phyloP scores from a whole-genome alignment of 2,329 filamentous ascomycete genomes.

The Rachicladosporium sp. region DNA sequence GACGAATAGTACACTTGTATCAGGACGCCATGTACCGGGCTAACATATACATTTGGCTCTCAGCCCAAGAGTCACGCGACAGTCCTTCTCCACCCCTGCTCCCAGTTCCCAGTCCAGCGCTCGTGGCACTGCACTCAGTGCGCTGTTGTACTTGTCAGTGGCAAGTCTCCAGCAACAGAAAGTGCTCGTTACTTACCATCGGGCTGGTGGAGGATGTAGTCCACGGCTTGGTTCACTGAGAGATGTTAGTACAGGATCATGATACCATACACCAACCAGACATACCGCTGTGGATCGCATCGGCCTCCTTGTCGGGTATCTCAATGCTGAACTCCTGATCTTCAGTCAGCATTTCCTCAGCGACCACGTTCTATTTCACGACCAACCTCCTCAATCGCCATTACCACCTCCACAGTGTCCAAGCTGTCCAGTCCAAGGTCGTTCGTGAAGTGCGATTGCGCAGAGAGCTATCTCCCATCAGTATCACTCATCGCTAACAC shows the following conservation, averaged over 20 bases:
- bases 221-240: conserved; percentile 81
- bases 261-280: neutral
- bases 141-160: conserved; percentile 15
- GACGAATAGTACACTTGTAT: conserved; percentile 21
- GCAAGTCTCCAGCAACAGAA: too few relatives aligned
- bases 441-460: conserved; percentile 82
- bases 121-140: conserved; percentile 15
- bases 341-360: too few relatives aligned
- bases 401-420: conserved; percentile 98
- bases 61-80: too few relatives aligned
- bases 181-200: conserved; percentile 53
- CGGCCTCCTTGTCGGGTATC: conserved; percentile 95
- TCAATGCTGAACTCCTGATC: conserved; percentile 73
- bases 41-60: conserved; percentile 18
- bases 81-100: too few relatives aligned
- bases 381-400: conserved; percentile 99
- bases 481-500: conserved; percentile 14
- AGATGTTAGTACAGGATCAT: conserved; percentile 1
- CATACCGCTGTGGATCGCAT: conserved; percentile 86
- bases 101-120: neutral
- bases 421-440: conserved; percentile 94
- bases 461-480: conserved; percentile 54
- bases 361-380: too few relatives aligned
- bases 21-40: conserved; percentile 10
- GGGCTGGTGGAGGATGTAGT: conserved; percentile 87